phyloP scores from a whole-genome alignment of 441 rosid genomes.

The Monsonia emarginata region DNA sequence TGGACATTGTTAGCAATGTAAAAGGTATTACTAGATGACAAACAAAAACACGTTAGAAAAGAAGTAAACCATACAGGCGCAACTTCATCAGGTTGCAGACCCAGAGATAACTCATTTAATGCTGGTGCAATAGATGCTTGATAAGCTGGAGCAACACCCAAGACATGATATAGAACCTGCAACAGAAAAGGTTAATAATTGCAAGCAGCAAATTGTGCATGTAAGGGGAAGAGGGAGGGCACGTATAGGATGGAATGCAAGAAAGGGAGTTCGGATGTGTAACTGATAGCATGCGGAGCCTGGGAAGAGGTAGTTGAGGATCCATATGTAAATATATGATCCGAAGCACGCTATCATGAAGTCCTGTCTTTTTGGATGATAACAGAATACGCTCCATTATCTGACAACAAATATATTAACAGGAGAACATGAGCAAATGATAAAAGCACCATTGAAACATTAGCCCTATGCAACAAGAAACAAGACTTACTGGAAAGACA shows the following conservation, averaged over 20 bases:
- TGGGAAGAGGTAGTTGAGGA: slow-evolving; percentile 89
- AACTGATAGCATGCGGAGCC: slow-evolving; percentile 94
- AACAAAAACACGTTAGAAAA: slow-evolving; percentile 12
- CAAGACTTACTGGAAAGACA: slow-evolving; percentile 71
- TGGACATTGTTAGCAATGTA: slow-evolving; percentile 6
- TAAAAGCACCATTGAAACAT: background rate
- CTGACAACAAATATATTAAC: slow-evolving; percentile 33
- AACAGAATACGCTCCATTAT: slow-evolving; percentile 78
- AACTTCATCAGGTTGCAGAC: slow-evolving; percentile 69
- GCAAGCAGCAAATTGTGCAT: slow-evolving; percentile 10
- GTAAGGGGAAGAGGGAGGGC: background rate
- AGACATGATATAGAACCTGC: slow-evolving; percentile 90
- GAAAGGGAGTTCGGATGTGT: slow-evolving; percentile 25
- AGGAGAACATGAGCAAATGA: slow-evolving; percentile 12
- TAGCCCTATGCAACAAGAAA: slow-evolving; percentile 6
- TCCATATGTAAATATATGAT: slow-evolving; percentile 82
- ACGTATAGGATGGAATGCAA: background rate
- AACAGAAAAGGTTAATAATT: slow-evolving; percentile 19
- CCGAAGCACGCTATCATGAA: slow-evolving; percentile 79
- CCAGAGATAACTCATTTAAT: slow-evolving; percentile 89
- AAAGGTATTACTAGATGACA: slow-evolving; percentile 5
- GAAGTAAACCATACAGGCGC: slow-evolving; percentile 46
- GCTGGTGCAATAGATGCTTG: slow-evolving; percentile 81
- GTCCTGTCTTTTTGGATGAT: slow-evolving; percentile 63
- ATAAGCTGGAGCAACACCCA: slow-evolving; percentile 80